Percentiles rank a stretch among this genome's conserved stretches.
Conservation (phyloP, 768 basidiomycete species). For the Brasilioporus rufonigricans region DNA sequence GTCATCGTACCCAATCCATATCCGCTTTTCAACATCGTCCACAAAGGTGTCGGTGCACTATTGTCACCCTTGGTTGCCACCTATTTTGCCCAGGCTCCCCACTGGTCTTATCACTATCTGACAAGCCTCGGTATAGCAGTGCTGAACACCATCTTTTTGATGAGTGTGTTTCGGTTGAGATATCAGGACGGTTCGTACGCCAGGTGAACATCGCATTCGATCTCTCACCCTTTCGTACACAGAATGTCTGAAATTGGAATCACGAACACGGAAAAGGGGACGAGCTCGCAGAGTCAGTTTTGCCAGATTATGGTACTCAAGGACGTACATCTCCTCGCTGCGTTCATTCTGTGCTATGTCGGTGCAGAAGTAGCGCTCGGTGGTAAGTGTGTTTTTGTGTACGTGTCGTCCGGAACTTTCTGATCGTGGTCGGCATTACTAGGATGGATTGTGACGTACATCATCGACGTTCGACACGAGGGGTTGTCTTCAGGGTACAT, state of each 20-base stretch:
- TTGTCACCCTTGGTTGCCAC: not conserved
- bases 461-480: not conserved
- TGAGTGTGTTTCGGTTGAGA: not conserved
- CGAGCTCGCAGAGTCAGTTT: not conserved
- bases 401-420: not conserved
- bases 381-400: not conserved
- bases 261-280: not conserved
- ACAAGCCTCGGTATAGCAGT: not conserved
- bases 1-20: not conserved
- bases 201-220: too few species aligned
- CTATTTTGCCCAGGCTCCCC: not conserved
- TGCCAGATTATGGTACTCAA: not conserved
- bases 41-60: slow-evolving; percentile 1
- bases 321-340: slow-evolving; percentile 1
- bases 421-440: not conserved
- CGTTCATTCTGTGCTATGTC: not conserved
- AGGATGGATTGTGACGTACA: slow-evolving; percentile 7
- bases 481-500: slow-evolving; percentile 38
- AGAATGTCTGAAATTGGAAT: slow-evolving; percentile 5
- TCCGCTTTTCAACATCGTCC: not conserved
- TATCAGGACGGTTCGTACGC: not conserved
- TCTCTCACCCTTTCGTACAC: not conserved
- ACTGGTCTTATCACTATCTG: slow-evolving; percentile 4
- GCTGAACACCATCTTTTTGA: not conserved
- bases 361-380: slow-evolving; percentile 1